phyloP scores from a whole-genome alignment of 352 stramenopile species.

The Phytophthora chlamydospora region DNA sequence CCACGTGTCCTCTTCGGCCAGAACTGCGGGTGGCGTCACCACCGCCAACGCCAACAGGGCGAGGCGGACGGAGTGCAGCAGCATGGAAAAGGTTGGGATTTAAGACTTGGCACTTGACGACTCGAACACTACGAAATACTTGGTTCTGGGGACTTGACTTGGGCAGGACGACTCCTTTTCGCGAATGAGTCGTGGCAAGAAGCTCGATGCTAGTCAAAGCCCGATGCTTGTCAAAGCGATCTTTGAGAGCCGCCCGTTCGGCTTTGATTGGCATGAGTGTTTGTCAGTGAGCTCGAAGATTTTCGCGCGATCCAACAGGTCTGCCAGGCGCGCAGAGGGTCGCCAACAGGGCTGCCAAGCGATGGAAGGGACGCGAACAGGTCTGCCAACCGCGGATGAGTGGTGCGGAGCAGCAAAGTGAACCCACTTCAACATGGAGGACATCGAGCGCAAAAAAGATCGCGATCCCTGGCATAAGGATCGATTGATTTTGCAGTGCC shows the following conservation, averaged over 20 bases:
- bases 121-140: slow-evolving; percentile 20
- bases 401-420: too few species aligned
- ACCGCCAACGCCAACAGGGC: neutral
- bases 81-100: slow-evolving; percentile 10
- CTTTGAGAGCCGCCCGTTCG: slow-evolving; percentile 20
- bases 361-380: too few species aligned
- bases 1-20: neutral
- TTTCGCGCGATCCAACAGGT: neutral
- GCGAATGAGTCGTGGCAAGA: slow-evolving; percentile 15
- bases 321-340: too few species aligned
- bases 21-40: neutral
- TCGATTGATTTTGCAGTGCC: too few species aligned
- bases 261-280: slow-evolving; percentile 8
- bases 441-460: too few species aligned
- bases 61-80: neutral
- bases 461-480: too few species aligned
- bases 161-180: slow-evolving; percentile 17
- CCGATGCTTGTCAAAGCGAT: slow-evolving; percentile 21
- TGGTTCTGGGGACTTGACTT: slow-evolving; percentile 4
- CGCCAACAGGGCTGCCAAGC: too few species aligned
- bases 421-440: too few species aligned
- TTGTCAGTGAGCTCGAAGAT: neutral
- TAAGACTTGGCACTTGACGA: slow-evolving; percentile 1
- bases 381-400: too few species aligned
- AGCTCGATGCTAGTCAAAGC: neutral